These are phyloP conservation scores for Tephrocybe sp. DNA, from an alignment of 768 basidiomycete genomes.

Conservation along the genomic window DNA sequence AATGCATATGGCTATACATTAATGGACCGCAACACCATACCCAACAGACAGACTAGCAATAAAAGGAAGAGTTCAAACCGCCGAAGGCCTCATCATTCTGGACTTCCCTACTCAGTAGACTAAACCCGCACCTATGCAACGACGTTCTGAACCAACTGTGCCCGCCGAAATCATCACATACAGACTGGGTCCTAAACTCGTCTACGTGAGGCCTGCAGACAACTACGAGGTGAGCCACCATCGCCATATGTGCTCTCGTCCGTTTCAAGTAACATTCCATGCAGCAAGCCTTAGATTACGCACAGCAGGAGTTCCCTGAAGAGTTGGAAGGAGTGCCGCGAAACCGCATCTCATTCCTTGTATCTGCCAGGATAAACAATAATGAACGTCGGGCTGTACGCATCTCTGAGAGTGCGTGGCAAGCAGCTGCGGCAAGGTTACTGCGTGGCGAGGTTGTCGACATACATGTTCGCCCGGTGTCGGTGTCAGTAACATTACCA, in stretches of 20 bases:
- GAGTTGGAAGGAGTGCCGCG: slow-evolving; percentile 35
- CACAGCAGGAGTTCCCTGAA: slow-evolving; percentile 45
- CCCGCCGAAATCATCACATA: slow-evolving; percentile 51
- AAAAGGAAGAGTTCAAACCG: no score
- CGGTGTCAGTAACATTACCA: neutral
- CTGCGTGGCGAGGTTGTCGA: slow-evolving; percentile 47
- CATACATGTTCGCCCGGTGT: slow-evolving; percentile 33
- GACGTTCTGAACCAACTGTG: slow-evolving; percentile 19
- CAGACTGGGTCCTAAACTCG: slow-evolving; percentile 37
- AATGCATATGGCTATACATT: no score
- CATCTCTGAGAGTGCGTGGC: slow-evolving; percentile 54
- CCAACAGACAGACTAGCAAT: no score
- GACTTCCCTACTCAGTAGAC: no score
- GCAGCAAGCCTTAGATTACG: slow-evolving; percentile 50
- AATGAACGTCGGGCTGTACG: slow-evolving; percentile 34
- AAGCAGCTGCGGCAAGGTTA: slow-evolving; percentile 35
- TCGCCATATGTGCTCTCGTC: neutral
- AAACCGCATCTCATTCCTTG: slow-evolving; percentile 42
- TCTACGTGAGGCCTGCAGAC: slow-evolving; percentile 46
- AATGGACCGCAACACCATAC: no score
- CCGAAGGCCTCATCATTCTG: no score
- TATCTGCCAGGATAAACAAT: slow-evolving; percentile 28
- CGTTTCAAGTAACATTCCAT: neutral
- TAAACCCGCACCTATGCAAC: slow-evolving; percentile 16
- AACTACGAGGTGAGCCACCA: slow-evolving; percentile 37